Evolutionary conservation across 1,284 basidiomycete species (phyloP).

Genomic region (Tausonia pullulans): DNA sequence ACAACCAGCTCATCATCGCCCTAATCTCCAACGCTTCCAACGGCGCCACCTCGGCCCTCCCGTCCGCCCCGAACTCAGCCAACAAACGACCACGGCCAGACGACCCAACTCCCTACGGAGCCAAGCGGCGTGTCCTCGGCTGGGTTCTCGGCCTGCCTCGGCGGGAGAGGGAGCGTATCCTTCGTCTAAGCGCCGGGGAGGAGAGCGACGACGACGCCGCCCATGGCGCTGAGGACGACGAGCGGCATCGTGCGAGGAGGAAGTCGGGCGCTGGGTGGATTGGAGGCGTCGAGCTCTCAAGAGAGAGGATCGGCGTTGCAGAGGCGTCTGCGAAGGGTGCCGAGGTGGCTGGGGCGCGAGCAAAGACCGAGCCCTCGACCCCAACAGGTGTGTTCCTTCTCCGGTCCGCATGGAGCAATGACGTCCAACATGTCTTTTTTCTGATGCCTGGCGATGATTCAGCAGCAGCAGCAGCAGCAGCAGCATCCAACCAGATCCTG

Average conservation of each 20-base stretch:
- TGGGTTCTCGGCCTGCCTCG: slow-evolving; percentile 12
- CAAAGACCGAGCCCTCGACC: background rate
- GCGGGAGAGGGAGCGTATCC: slow-evolving; percentile 7
- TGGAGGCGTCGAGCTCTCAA: slow-evolving; percentile 10
- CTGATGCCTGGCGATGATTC: background rate
- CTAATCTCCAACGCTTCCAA: slow-evolving; percentile 14
- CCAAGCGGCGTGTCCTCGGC: slow-evolving; percentile 12
- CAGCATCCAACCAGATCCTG: background rate
- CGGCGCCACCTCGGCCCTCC: background rate
- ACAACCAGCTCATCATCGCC: slow-evolving; percentile 16
- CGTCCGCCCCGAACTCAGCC: background rate
- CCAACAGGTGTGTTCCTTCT: background rate
- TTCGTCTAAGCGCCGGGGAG: background rate
- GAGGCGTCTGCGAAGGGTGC: background rate
- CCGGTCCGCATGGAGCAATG: background rate
- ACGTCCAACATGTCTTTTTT: background rate
- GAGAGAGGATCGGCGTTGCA: slow-evolving; percentile 5
- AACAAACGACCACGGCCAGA: slow-evolving; percentile 11
- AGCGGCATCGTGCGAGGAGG: slow-evolving; percentile 1
- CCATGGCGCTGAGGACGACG: background rate
- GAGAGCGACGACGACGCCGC: background rate
- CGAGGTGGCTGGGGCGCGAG: background rate
- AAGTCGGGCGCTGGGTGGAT: slow-evolving; percentile 11
- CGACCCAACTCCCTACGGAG: slow-evolving; percentile 13
- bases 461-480: background rate